A percentile compares a stretch with the other conserved stretches of the same genome.
Conservation (phyloP, 2,329 filamentous ascomycete genomes). For the Monilinia fructicola region DNA sequence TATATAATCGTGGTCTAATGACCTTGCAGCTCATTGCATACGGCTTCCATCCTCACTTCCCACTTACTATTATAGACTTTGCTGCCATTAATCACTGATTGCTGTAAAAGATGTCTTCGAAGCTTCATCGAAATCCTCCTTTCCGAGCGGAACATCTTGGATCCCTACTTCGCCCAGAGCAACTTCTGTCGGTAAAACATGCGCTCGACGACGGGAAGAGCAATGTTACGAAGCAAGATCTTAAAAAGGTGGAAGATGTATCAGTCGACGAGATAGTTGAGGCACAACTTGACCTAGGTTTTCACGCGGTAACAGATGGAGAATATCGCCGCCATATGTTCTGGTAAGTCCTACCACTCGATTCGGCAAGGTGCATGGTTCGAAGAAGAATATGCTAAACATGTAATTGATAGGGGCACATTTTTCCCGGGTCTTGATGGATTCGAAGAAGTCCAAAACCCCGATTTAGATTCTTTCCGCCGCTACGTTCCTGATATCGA, state of each 20-base stretch:
- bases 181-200: conserved; percentile 55
- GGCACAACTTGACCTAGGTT: conserved; percentile 57
- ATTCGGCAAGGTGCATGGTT: background rate
- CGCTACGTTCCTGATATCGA: conserved; percentile 44
- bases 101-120: conserved; percentile 24
- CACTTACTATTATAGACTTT: too few relatives aligned
- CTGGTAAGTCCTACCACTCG: conserved; percentile 32
- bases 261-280: conserved; percentile 59
- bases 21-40: background rate
- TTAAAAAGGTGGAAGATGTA: conserved; percentile 54
- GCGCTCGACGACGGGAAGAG: conserved; percentile 48
- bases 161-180: conserved; percentile 58
- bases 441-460: conserved; percentile 35
- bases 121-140: conserved; percentile 30
- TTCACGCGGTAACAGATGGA: conserved; percentile 58
- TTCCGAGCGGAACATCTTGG: conserved; percentile 61
- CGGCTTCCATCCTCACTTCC: too few relatives aligned
- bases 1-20: background rate
- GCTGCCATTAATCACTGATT: background rate
- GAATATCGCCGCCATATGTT: conserved; percentile 47
- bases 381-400: background rate
- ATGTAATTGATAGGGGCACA: conserved; percentile 28
- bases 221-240: conserved; percentile 41
- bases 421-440: conserved; percentile 38
- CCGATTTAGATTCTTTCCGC: conserved; percentile 44